Evolutionary conservation across 208 protist genomes (phyloP).

Genomic region (Leishmania tarentolae): DNA sequence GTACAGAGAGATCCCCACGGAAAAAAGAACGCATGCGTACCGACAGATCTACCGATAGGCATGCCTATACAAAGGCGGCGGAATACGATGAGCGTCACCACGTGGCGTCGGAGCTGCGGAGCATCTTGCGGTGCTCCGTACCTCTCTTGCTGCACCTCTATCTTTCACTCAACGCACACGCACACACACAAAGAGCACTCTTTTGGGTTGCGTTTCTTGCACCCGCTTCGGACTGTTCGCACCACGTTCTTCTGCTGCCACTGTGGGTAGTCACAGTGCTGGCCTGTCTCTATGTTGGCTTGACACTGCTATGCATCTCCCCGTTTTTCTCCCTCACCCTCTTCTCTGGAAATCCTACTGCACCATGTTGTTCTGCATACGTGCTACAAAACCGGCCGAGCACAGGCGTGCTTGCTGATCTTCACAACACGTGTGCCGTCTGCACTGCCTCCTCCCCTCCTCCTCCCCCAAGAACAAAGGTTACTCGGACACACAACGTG

Average conservation of each 20-base stretch:
- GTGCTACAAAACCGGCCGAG: background rate
- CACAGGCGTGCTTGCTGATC: background rate
- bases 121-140: background rate
- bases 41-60: background rate
- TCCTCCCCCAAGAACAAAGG: background rate
- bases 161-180: background rate
- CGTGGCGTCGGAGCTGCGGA: background rate
- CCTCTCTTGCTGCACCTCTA: background rate
- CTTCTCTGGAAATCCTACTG: background rate
- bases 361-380: background rate
- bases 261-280: too few relatives aligned
- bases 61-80: background rate
- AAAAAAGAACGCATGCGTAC: background rate
- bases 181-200: background rate
- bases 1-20: too few relatives aligned
- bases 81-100: background rate
- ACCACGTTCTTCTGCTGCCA: too few relatives aligned
- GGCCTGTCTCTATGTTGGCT: background rate
- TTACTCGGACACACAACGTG: background rate
- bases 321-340: background rate
- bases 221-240: background rate
- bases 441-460: background rate
- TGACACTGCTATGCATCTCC: background rate
- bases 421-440: background rate
- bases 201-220: background rate